These are phyloP conservation scores for Suillus spraguei DNA, from an alignment of 768 basidiomycete species.

Conservation along the genomic window DNA sequence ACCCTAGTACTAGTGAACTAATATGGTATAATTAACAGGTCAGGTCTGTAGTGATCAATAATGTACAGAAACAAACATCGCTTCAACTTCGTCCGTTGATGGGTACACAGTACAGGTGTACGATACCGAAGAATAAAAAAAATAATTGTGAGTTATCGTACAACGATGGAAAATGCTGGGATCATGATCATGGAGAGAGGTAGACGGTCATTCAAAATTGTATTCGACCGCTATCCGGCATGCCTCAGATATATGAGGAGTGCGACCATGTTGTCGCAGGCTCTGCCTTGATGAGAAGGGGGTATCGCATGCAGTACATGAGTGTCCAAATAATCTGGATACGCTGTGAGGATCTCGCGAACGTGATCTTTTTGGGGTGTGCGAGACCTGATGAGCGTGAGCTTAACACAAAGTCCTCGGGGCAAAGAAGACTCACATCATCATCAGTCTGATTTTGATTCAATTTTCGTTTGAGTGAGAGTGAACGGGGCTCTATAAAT, in stretches of 20 bases:
- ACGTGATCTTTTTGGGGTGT: slow-evolving; percentile 60
- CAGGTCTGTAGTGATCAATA: slow-evolving; percentile 29
- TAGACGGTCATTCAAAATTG: slow-evolving; percentile 53
- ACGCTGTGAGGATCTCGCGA: slow-evolving; percentile 41
- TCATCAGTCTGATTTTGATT: slow-evolving; percentile 42
- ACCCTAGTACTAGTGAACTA: slow-evolving; percentile 25
- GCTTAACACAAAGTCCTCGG: slow-evolving; percentile 11
- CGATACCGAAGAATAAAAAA: slow-evolving; percentile 23
- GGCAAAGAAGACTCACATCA: slow-evolving; percentile 38
- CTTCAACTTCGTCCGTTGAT: slow-evolving; percentile 17
- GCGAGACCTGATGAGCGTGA: slow-evolving; percentile 45
- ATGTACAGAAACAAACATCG: slow-evolving; percentile 29
- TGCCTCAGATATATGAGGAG: slow-evolving; percentile 60
- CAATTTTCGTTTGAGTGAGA: slow-evolving; percentile 51
- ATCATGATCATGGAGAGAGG: slow-evolving; percentile 20
- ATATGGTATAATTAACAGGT: slow-evolving; percentile 37
- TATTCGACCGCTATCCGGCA: slow-evolving; percentile 79
- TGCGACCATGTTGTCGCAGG: slow-evolving; percentile 62
- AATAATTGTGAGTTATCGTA: slow-evolving; percentile 35
- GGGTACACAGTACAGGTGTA: slow-evolving; percentile 27
- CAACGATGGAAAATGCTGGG: slow-evolving; percentile 26
- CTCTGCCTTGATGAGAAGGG: slow-evolving; percentile 60
- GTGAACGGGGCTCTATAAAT: slow-evolving; percentile 25
- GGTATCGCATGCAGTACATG: slow-evolving; percentile 77
- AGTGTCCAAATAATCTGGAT: slow-evolving; percentile 48